These are phyloP conservation scores for Sporobolomyces phaffii DNA, from an alignment of 768 basidiomycete genomes.

Conservation along the genomic window DNA sequence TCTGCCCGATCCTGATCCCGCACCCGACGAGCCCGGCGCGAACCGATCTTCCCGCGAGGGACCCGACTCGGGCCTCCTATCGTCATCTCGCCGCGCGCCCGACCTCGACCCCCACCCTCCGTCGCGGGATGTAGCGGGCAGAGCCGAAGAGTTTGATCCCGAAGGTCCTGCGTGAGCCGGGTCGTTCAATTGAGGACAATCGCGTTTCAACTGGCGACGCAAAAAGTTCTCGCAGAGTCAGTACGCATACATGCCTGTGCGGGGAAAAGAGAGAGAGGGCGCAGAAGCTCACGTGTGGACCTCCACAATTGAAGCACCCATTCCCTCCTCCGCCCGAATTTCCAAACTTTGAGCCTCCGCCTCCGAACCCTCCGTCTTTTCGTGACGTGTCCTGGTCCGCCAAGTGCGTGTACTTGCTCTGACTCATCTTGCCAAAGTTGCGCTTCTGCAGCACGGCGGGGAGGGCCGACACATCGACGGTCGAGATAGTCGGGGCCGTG, in stretches of 20 bases:
- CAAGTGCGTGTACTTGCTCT: constrained; percentile 93
- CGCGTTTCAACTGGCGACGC: constrained; percentile 26
- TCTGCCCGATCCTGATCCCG: constrained; percentile 8
- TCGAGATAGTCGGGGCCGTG: constrained; percentile 81
- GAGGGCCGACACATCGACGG: constrained; percentile 76
- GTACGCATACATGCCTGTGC: background rate
- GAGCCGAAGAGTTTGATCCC: constrained; percentile 23
- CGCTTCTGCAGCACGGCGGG: constrained; percentile 96
- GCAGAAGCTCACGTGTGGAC: constrained; percentile 18
- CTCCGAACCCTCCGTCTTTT: constrained; percentile 21
- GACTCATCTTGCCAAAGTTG: constrained; percentile 65
- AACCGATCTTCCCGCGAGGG: background rate
- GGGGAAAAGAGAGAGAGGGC: background rate
- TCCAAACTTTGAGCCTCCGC: background rate
- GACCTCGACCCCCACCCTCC: constrained; percentile 21
- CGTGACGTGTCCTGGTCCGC: constrained; percentile 77
- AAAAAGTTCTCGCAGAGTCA: background rate
- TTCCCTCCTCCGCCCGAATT: background rate
- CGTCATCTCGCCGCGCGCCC: background rate
- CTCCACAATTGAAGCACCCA: constrained; percentile 13
- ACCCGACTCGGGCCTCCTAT: background rate
- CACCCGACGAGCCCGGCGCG: background rate
- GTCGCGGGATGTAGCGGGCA: background rate
- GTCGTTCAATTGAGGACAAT: constrained; percentile 32
- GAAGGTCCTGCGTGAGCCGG: constrained; percentile 2